phyloP scores from a whole-genome alignment of 2,329 filamentous ascomycete genomes.

The Cladophialophora exuberans region DNA sequence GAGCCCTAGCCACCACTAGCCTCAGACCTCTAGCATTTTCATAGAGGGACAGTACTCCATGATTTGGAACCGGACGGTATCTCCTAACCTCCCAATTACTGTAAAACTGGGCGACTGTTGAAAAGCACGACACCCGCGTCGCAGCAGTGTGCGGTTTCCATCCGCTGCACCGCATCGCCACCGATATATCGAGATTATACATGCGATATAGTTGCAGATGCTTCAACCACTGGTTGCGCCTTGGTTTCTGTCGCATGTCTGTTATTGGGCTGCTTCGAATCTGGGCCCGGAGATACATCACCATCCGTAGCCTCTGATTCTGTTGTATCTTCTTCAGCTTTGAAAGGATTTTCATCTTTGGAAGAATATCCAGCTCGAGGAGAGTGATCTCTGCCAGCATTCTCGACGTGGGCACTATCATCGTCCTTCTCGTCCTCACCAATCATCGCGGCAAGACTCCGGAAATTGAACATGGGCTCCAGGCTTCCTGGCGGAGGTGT shows the following conservation, averaged over 20 bases:
- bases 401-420: conserved; percentile 42
- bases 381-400: conserved; percentile 30
- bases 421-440: conserved; percentile 62
- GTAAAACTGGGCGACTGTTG: too few relatives aligned
- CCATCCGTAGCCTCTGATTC: conserved; percentile 9
- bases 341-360: conserved; percentile 2
- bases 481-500: conserved; percentile 49
- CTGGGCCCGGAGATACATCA: conserved; percentile 12
- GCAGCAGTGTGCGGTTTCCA: too few relatives aligned
- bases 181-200: conserved; percentile 13
- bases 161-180: too few relatives aligned
- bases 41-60: too few relatives aligned
- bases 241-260: conserved; percentile 5
- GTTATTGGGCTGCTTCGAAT: conserved; percentile 7
- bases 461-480: conserved; percentile 90
- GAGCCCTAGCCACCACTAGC: too few relatives aligned
- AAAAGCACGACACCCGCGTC: too few relatives aligned
- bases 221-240: conserved; percentile 9
- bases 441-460: conserved; percentile 82
- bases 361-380: conserved; percentile 1
- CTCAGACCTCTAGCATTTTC: too few relatives aligned
- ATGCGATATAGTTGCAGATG: conserved; percentile 17
- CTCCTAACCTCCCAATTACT: too few relatives aligned
- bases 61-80: too few relatives aligned
- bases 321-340: conserved; percentile 3